Percentiles rank a stretch among this genome's conserved stretches.
phyloP scores from a whole-genome alignment of 768 basidiomycete genomes.

The Boletus bicolor region DNA sequence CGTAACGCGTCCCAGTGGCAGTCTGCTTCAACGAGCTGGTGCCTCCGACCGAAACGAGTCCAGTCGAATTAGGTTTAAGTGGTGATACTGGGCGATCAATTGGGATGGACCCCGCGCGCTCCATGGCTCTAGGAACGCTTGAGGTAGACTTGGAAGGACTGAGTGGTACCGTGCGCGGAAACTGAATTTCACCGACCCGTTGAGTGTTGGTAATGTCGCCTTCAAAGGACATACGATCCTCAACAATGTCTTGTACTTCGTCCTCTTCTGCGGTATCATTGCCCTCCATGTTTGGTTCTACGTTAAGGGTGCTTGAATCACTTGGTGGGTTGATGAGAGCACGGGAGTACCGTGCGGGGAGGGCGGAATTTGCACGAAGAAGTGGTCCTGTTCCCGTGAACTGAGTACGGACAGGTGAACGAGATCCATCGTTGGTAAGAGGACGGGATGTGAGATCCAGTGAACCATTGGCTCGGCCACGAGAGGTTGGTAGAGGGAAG shows the following conservation, averaged over 20 bases:
- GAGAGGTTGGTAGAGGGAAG: conserved; percentile 33
- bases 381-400: conserved; percentile 32
- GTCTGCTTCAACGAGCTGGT: conserved; percentile 38
- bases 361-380: conserved; percentile 40
- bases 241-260: conserved; percentile 29
- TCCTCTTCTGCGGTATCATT: conserved; percentile 28
- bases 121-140: conserved; percentile 2
- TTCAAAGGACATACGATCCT: conserved; percentile 23
- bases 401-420: conserved; percentile 27
- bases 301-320: conserved; percentile 6
- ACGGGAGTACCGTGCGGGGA: conserved; percentile 37
- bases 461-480: conserved; percentile 20
- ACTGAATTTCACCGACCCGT: conserved; percentile 41
- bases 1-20: conserved; percentile 66
- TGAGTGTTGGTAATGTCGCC: conserved; percentile 44
- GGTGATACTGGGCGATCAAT: conserved; percentile 24
- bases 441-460: conserved; percentile 25
- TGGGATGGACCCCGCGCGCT: neutral
- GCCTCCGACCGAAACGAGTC: conserved; percentile 7
- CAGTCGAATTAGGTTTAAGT: conserved; percentile 26
- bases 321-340: conserved; percentile 12
- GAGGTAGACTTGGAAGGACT: conserved; percentile 32
- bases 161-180: conserved; percentile 56
- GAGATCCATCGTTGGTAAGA: conserved; percentile 16
- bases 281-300: conserved; percentile 19